Evolutionary conservation across 2,329 filamentous ascomycete genomes (phyloP), one percentile per base, ranked within the genome.

Genomic region (Conoideocrella luteorostrata): DNA sequence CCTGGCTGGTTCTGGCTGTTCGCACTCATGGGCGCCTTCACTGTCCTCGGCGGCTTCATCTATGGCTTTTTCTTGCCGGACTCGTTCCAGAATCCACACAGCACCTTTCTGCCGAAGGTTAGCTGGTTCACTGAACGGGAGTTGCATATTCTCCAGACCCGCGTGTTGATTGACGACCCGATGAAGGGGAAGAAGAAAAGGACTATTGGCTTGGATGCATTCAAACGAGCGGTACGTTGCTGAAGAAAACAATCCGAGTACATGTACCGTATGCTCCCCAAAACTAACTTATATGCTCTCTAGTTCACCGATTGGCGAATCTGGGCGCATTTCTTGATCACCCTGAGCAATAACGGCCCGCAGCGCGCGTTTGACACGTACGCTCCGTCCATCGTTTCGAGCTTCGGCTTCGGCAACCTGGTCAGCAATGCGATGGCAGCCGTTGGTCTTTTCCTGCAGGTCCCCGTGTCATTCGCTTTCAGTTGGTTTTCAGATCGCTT

Each of bases 1-100:
- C 53, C 69, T 0, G 75, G 75, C n/a, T 79, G 75, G 75, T 71
- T 73, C 50, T 79, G 75, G 75, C 61, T 78, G 2, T 78, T 78
- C 50, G 55, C 62, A 10, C 57, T 77, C 22, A 75, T 77, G 64
- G 75, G 74, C 1, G 54, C 62, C 12, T 76, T 78, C 49, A 77
- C 73, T n/a, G 54, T 77, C 10, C 44, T 66, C 11, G 58, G 59
- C 21, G 67, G 69, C 23, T 54, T 69, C 44, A 46, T 73, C 20
- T 57, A 70, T 4, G 66, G 69, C 4, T 62, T 66, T 40, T 65
- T 60, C 40, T 60, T 74, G 18, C 69, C 70, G 2, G 68, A 72
- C 52, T 67, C 65, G 1, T 69, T 72, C 51, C 56, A 55, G 47
- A 65, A 68, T 33, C 71, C 69, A 2, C 58, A 55, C 45, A 66